A percentile compares a stretch with the other conserved stretches of the same genome.
phyloP scores from a whole-genome alignment of 257 asterid genomes.

The Nyctanthes arbortristis region DNA sequence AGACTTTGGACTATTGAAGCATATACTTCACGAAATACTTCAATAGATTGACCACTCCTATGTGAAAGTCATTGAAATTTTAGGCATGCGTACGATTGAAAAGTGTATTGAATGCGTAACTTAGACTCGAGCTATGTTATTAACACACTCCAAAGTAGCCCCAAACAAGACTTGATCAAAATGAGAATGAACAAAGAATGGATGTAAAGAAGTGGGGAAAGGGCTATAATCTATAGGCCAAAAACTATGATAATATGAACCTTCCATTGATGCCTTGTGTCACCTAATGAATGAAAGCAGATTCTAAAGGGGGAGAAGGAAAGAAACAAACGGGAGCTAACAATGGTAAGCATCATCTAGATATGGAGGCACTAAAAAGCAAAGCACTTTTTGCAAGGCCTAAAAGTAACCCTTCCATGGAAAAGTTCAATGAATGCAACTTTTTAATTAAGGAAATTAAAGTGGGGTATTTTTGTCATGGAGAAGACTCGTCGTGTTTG shows the following conservation, averaged over 20 bases:
- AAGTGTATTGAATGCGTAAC: neutral
- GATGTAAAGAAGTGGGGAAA: constrained; percentile 19
- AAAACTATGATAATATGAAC: neutral
- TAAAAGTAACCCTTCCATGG: constrained; percentile 15
- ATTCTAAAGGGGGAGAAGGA: constrained; percentile 22
- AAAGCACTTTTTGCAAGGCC: constrained; percentile 29
- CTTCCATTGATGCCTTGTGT: constrained; percentile 20
- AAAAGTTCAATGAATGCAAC: constrained; percentile 35
- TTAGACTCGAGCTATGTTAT: neutral
- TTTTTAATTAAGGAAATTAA: constrained; percentile 33
- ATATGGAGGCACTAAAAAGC: constrained; percentile 27
- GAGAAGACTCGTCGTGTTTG: constrained; percentile 23
- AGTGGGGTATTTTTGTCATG: constrained; percentile 30
- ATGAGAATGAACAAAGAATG: neutral
- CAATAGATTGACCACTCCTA: neutral
- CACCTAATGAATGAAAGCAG: constrained; percentile 43
- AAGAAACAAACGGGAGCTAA: constrained; percentile 9
- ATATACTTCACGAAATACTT: neutral
- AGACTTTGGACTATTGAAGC: neutral
- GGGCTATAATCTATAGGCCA: constrained; percentile 13
- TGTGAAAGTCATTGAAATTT: neutral
- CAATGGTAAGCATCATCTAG: constrained; percentile 28
- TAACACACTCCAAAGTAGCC: neutral
- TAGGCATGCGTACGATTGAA: neutral
- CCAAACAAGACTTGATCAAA: neutral